phyloP scores from a whole-genome alignment of 208 protist genomes.

The Tritrichomonas musculus region DNA sequence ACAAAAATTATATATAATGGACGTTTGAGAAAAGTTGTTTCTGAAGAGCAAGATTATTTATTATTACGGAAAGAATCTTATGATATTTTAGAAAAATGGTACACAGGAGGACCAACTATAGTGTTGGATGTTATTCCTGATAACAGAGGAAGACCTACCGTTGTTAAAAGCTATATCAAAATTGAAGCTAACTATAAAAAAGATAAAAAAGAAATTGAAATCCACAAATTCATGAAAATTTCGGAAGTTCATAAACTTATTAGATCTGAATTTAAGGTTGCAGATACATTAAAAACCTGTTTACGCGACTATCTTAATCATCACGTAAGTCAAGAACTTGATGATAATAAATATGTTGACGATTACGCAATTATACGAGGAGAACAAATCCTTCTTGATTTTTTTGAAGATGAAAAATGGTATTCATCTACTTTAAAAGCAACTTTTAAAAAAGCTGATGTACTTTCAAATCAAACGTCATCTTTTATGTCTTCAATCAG shows the following conservation, averaged over 20 bases:
- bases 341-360: neutral
- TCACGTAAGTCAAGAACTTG: too few species aligned
- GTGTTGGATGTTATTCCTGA: neutral
- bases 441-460: neutral
- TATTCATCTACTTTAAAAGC: neutral
- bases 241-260: neutral
- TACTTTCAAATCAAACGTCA: neutral
- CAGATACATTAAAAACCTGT: neutral
- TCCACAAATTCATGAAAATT: neutral
- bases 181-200: neutral
- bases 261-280: neutral
- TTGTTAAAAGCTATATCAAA: neutral
- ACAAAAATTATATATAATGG: neutral
- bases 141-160: neutral
- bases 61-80: neutral
- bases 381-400: neutral
- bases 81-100: neutral
- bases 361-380: neutral
- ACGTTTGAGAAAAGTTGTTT: neutral
- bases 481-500: neutral
- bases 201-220: neutral
- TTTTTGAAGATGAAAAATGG: neutral
- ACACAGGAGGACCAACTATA: neutral
- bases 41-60: neutral
- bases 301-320: neutral